Conservation (phyloP, 306 rosid genomes). For the Calophaca sinica region DNA sequence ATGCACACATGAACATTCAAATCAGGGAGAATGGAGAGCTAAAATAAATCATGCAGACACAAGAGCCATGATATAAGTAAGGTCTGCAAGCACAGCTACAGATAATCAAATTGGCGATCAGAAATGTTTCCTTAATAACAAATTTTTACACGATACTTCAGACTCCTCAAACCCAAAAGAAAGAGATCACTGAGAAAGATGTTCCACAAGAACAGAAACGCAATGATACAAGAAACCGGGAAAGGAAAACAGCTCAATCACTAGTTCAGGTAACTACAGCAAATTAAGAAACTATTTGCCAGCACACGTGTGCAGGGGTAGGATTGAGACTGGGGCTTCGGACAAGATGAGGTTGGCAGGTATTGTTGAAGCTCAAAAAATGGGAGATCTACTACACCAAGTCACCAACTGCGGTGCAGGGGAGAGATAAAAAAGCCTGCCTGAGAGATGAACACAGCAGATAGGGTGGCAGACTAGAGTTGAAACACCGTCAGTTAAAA, state of each 20-base stretch:
- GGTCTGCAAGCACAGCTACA: no score
- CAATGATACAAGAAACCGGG: neutral
- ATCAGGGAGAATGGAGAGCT: slow-evolving; percentile 19
- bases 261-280: neutral
- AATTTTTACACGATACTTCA: slow-evolving; percentile 2
- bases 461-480: no score
- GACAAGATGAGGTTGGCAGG: neutral
- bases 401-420: no score
- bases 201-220: slow-evolving; percentile 7
- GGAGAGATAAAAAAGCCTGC: no score
- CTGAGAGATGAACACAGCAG: no score
- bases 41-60: slow-evolving; percentile 40
- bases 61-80: neutral
- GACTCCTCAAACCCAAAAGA: slow-evolving; percentile 21
- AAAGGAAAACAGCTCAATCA: neutral
- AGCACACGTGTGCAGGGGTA: neutral
- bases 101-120: no score
- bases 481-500: no score
- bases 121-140: no score
- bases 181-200: slow-evolving; percentile 16
- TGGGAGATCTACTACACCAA: no score
- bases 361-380: neutral
- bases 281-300: neutral
- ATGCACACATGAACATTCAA: slow-evolving; percentile 17
- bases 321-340: neutral